phyloP scores from a whole-genome alignment of 176 grass and related monocot species.

The Avena eriantha region DNA sequence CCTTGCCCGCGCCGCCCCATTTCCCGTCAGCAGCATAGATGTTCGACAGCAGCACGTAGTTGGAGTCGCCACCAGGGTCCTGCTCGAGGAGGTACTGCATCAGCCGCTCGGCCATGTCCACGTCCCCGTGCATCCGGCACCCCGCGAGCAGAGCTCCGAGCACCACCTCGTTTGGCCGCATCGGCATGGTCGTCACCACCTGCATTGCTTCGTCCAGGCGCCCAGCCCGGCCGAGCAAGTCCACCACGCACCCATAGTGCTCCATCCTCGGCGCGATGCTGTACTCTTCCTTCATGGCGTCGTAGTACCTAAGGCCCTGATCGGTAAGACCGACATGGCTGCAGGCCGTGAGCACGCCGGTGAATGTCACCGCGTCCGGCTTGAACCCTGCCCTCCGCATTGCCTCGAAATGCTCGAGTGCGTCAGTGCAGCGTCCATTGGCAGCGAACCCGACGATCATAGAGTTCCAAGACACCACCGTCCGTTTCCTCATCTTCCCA shows the following conservation, averaged over 20 bases:
- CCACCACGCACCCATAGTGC: constrained; percentile 78
- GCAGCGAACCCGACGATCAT: constrained; percentile 59
- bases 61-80: constrained; percentile 60
- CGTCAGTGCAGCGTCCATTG: constrained; percentile 51
- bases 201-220: constrained; percentile 57
- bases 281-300: constrained; percentile 49
- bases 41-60: constrained; percentile 81
- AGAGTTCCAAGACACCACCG: constrained; percentile 68
- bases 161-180: constrained; percentile 75
- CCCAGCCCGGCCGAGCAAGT: constrained; percentile 69
- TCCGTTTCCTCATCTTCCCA: constrained; percentile 47
- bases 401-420: constrained; percentile 56
- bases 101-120: constrained; percentile 61
- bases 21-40: constrained; percentile 58
- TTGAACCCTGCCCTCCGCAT: constrained; percentile 63
- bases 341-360: constrained; percentile 71
- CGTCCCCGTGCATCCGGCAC: constrained; percentile 57
- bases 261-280: constrained; percentile 54
- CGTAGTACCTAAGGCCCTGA: constrained; percentile 54
- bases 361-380: constrained; percentile 66
- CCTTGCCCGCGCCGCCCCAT: constrained; percentile 61
- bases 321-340: constrained; percentile 60
- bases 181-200: constrained; percentile 52
- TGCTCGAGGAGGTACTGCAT: constrained; percentile 65
- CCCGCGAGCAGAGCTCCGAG: constrained; percentile 68